Base-by-base conservation (phyloP, 352 stramenopile genomes). In the Elongisporangium undulatum region DNA sequence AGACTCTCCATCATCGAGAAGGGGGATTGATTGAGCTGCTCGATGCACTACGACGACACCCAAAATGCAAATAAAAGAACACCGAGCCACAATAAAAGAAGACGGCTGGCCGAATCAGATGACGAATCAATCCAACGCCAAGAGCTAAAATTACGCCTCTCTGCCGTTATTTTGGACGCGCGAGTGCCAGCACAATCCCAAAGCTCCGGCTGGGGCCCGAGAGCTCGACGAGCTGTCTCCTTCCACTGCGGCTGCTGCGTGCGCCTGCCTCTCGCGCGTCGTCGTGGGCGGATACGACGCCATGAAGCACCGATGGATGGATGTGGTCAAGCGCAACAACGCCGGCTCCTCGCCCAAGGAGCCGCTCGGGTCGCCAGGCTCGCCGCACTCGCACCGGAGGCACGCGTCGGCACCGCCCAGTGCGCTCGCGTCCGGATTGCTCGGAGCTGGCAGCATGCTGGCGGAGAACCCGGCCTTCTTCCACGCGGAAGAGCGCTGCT, bases 251-350 rank as follows among this genome's bases (percentile, higher is more conserved):
- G 48, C 48, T 23, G 48, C 48, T 21, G n/a, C 48, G 15, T 23
- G n/a, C 48, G 48, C 48, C 48, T 51, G 48, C 48, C 17, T 51
- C 48, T 51, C 20, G 48, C 15, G 48, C 20, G 48, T 51, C 17
- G 48, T 51, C 48, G n/a, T 23, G 48, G 48, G n/a, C 48, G 48
- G 26, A 22, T 22, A 34, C 51, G 16, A 56, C 49, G 63, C 53
- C 23, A 91, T 91, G 77, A 86, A 85, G 59, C 74, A 78, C 61
- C 79, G 77, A 9, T 91, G 82, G 82, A 80, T 89, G 56, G 82
- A 91, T 49, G 82, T 73, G 26, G 62, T 91, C 58, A 87, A 86
- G 74, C 79, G 82, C 65, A 62, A 75, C 59, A 73, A 81, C 53
- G 67, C 70, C n/a, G 48, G 67, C 45, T 58, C 16, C 15, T 80